phyloP scores from a whole-genome alignment of 129 eudicot genomes.

The Tanacetum coccineum region DNA sequence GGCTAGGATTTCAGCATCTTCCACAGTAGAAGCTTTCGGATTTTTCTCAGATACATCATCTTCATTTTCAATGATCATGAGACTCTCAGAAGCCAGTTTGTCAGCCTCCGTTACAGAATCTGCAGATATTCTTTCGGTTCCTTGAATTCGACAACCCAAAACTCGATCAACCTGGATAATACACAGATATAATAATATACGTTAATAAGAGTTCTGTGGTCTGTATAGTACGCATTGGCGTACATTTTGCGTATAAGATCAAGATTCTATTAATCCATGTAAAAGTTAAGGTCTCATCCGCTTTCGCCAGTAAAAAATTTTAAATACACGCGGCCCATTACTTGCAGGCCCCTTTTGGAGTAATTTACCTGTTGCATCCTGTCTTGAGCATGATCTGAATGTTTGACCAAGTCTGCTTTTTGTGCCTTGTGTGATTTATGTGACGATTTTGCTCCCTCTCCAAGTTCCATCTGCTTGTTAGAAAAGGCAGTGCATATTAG shows the following conservation, averaged over 20 bases:
- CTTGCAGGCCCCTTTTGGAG: not conserved
- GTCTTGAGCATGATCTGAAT: slow-evolving; percentile 24
- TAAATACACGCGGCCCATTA: not conserved
- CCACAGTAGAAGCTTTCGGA: slow-evolving; percentile 25
- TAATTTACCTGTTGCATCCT: slow-evolving; percentile 49
- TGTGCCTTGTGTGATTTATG: slow-evolving; percentile 31
- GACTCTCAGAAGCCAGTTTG: slow-evolving; percentile 30
- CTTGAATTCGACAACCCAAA: slow-evolving; percentile 80
- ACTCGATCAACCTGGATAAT: slow-evolving; percentile 77
- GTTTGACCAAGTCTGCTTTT: slow-evolving; percentile 25
- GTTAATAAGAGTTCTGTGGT: not conserved
- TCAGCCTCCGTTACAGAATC: slow-evolving; percentile 22
- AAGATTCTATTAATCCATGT: too few relatives aligned
- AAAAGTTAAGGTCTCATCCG: too few relatives aligned
- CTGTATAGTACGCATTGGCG: slow-evolving; percentile 7
- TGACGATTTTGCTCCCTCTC: slow-evolving; percentile 36
- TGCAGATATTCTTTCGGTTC: slow-evolving; percentile 24
- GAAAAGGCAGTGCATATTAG: too few relatives aligned
- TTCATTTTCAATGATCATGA: slow-evolving; percentile 26
- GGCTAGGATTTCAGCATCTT: slow-evolving; percentile 22
- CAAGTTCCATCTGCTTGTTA: slow-evolving; percentile 39
- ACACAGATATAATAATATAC: slow-evolving; percentile 1
- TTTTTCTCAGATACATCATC: slow-evolving; percentile 30
- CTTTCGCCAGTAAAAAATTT: not conserved
- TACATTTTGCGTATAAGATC: not conserved